Evolutionary conservation across 148 eudicot species (phyloP).

Genomic region (Oxyria digyna): DNA sequence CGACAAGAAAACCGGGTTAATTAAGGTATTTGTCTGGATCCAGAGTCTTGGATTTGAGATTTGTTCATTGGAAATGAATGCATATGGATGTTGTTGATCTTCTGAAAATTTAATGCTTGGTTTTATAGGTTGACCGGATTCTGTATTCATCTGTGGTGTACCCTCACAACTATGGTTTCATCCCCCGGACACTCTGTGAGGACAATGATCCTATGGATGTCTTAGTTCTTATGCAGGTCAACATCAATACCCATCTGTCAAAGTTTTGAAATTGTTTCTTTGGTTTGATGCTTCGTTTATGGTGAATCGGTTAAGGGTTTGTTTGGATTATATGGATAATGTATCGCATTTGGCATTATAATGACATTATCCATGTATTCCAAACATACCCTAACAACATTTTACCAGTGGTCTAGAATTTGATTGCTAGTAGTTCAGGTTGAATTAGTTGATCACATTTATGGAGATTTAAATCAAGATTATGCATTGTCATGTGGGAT

Average conservation of each 20-base stretch:
- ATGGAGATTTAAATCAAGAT: too few relatives aligned
- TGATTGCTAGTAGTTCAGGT: neutral
- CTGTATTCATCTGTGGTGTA: constrained; percentile 91
- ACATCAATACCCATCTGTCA: neutral
- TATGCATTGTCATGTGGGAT: too few relatives aligned
- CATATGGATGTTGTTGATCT: neutral
- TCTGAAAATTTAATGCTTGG: neutral
- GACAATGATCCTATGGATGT: constrained; percentile 69
- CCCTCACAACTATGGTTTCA: constrained; percentile 93
- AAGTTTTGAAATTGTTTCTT: neutral
- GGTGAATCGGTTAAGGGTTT: neutral
- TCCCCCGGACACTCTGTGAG: constrained; percentile 62
- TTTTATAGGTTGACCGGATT: constrained; percentile 70
- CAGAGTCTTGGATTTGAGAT: neutral
- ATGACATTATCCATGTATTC: too few relatives aligned
- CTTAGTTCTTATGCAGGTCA: constrained; percentile 60
- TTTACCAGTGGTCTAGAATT: too few relatives aligned
- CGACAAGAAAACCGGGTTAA: constrained; percentile 83
- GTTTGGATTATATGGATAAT: neutral
- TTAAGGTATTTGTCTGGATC: constrained; percentile 37
- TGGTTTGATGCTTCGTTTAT: neutral
- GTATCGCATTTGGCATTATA: too few relatives aligned
- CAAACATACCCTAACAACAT: too few relatives aligned
- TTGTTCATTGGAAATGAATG: constrained; percentile 1
- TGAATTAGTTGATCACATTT: too few relatives aligned